Conservation (phyloP, 306 rosid species). For the Quercus glauca region DNA sequence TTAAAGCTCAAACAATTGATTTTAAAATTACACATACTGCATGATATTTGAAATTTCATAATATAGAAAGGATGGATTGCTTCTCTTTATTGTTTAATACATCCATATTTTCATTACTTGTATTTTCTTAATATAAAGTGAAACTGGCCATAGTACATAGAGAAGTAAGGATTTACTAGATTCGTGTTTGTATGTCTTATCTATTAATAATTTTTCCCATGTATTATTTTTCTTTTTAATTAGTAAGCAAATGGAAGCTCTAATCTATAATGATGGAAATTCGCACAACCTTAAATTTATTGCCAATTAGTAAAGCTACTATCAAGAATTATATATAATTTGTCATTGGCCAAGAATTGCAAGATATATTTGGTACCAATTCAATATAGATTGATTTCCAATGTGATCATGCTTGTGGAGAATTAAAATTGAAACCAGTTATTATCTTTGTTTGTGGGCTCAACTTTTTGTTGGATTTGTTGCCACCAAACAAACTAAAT, state of each 20-base stretch:
- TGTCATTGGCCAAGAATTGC: not conserved
- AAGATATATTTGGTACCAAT: not conserved
- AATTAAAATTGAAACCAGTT: not conserved
- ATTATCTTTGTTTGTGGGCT: not conserved
- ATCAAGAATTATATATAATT: not conserved
- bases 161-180: not conserved
- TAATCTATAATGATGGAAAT: not conserved
- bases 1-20: conserved; percentile 14
- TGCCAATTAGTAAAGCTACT: not conserved
- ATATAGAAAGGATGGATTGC: conserved; percentile 16
- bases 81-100: conserved; percentile 29
- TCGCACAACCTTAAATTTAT: not conserved
- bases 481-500: not conserved
- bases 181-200: not conserved
- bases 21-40: conserved; percentile 16
- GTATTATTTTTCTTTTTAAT: not conserved
- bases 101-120: conserved; percentile 2
- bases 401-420: no score
- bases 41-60: conserved; percentile 15
- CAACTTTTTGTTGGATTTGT: not conserved
- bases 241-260: not conserved
- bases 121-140: conserved; percentile 10
- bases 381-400: no score
- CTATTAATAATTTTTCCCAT: not conserved
- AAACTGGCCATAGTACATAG: not conserved